A percentile compares a stretch with the other conserved stretches of the same genome.
These are phyloP conservation scores for Trifolium fragiferum DNA, from an alignment of 306 rosid species.

Conservation along the genomic window DNA sequence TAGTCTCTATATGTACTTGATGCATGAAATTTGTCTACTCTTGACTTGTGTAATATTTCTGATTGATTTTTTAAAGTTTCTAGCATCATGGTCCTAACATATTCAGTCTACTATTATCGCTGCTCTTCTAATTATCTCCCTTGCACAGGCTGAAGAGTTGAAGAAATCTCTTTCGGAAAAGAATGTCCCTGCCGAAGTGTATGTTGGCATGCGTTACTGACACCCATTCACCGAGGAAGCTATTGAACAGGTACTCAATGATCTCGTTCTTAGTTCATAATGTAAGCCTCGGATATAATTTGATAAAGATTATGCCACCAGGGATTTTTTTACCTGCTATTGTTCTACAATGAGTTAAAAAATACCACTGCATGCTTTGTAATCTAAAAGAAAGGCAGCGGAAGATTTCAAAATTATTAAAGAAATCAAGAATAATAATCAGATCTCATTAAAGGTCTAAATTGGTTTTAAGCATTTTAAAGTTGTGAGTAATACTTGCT, in stretches of 20 bases:
- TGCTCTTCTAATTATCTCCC: slow-evolving; percentile 16
- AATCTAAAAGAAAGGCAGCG: not conserved
- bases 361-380: not conserved
- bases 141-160: slow-evolving; percentile 73
- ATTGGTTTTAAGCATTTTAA: too few relatives aligned
- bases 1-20: too few relatives aligned
- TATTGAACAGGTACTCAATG: slow-evolving; percentile 67
- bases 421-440: slow-evolving; percentile 1
- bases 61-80: not conserved
- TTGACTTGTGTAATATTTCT: not conserved
- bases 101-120: not conserved
- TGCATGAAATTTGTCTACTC: too few relatives aligned
- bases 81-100: slow-evolving; percentile 6
- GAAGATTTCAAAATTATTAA: not conserved
- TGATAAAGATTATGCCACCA: too few relatives aligned
- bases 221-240: slow-evolving; percentile 98
- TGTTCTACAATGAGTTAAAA: not conserved
- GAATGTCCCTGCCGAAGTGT: slow-evolving; percentile 82
- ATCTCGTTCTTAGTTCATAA: slow-evolving; percentile 9
- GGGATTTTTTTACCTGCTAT: not conserved
- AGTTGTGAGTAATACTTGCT: too few relatives aligned
- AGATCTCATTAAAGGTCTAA: not conserved
- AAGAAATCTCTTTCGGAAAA: slow-evolving; percentile 71
- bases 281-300: too few relatives aligned
- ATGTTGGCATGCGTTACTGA: slow-evolving; percentile 99